Percentiles rank a stretch among this genome's conserved stretches.
Conservation (phyloP, 2,329 filamentous ascomycete genomes). For the Fusarium acutatum region DNA sequence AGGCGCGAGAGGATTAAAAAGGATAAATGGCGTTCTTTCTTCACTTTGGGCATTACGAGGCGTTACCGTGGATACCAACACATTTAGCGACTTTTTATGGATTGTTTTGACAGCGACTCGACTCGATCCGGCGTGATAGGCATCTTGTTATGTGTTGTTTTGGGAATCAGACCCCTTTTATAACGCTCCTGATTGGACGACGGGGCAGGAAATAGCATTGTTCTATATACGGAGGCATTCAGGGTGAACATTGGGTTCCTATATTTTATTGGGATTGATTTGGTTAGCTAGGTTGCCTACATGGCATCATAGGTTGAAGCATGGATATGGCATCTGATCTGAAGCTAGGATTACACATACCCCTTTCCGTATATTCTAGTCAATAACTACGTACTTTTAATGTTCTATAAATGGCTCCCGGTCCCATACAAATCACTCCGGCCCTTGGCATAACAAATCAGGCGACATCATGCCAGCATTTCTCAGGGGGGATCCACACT, state of each 20-base stretch:
- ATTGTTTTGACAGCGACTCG: slow-evolving; percentile 28
- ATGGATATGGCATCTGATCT: slow-evolving; percentile 18
- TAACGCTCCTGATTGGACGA: slow-evolving; percentile 7
- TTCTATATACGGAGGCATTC: slow-evolving; percentile 18
- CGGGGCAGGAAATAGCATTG: slow-evolving; percentile 15
- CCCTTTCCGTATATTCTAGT: slow-evolving; percentile 42
- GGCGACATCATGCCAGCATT: slow-evolving; percentile 13
- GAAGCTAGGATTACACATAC: slow-evolving; percentile 41
- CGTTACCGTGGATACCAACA: slow-evolving; percentile 35
- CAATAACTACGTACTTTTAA: slow-evolving; percentile 30
- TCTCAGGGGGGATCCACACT: slow-evolving; percentile 4
- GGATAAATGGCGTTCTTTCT: slow-evolving; percentile 32
- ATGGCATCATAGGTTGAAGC: slow-evolving; percentile 1
- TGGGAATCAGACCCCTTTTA: slow-evolving; percentile 16
- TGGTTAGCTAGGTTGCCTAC: slow-evolving; percentile 5
- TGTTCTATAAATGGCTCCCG: slow-evolving; percentile 24
- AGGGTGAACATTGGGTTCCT: slow-evolving; percentile 3
- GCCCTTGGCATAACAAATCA: slow-evolving; percentile 16
- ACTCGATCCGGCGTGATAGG: slow-evolving; percentile 34
- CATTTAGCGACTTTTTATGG: slow-evolving; percentile 32
- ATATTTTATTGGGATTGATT: slow-evolving; percentile 14
- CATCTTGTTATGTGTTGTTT: slow-evolving; percentile 23
- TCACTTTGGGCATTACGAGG: slow-evolving; percentile 27
- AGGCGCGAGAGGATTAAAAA: slow-evolving; percentile 28
- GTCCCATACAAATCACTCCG: neutral